A percentile compares a stretch with the other conserved stretches of the same genome.
Conservation (phyloP, 2,329 filamentous ascomycete genomes). For the Pyrenophora graminea region DNA sequence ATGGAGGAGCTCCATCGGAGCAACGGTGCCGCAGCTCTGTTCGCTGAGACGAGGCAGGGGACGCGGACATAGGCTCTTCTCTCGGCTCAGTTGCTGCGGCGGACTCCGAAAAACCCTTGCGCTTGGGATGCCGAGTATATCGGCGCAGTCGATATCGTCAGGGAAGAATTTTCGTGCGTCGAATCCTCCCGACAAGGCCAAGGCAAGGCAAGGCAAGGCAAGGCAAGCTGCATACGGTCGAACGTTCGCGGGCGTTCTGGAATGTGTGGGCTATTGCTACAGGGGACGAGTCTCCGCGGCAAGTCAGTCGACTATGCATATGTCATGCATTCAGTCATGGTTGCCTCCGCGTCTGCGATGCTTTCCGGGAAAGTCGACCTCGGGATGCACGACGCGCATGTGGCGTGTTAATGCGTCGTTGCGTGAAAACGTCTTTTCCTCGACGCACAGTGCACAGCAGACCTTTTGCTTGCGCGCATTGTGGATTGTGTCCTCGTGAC, state of each 20-base stretch:
- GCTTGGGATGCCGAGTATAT: no score
- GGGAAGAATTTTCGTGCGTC: conserved; percentile 14
- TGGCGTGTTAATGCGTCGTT: conserved; percentile 94
- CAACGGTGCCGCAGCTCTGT: background rate
- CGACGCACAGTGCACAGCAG: conserved; percentile 86
- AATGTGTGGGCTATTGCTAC: conserved; percentile 19
- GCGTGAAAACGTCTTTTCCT: conserved; percentile 96
- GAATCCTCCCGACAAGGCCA: conserved; percentile 4
- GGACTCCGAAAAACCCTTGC: background rate
- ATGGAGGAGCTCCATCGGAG: background rate
- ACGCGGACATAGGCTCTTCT: conserved; percentile 3
- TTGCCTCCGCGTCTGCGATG: conserved; percentile 50
- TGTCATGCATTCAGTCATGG: conserved; percentile 33
- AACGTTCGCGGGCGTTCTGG: conserved; percentile 30
- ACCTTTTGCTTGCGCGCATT: conserved; percentile 94
- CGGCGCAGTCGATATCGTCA: conserved; percentile 2
- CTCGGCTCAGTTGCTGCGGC: background rate
- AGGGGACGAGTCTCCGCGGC: conserved; percentile 12
- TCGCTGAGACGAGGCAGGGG: background rate
- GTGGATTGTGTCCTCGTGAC: conserved; percentile 97
- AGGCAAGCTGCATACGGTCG: conserved; percentile 14
- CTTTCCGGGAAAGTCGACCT: conserved; percentile 80
- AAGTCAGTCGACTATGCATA: conserved; percentile 21
- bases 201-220: no score
- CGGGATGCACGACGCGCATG: conserved; percentile 91